A percentile compares a stretch with the other conserved stretches of the same genome.
Conservation (phyloP, 345 rosid genomes). For the Populus nigra region DNA sequence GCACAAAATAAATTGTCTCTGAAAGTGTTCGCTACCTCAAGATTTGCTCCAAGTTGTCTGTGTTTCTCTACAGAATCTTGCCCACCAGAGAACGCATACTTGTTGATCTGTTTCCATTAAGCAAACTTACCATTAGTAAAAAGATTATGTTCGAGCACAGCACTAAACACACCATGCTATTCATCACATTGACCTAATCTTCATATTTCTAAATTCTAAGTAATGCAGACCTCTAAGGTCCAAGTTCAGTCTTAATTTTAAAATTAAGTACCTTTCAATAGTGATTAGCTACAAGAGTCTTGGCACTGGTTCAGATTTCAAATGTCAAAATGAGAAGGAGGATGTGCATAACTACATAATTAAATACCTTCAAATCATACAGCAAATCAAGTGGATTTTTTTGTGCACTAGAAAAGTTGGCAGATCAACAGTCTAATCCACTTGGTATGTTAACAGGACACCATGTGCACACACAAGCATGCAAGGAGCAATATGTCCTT, state of each 20-base stretch:
- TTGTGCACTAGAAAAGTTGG: neutral
- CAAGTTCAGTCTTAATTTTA: neutral
- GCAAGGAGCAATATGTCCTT: neutral
- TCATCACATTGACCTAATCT: neutral
- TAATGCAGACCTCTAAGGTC: neutral
- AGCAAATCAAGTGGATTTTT: no score
- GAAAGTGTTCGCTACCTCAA: conserved; percentile 52
- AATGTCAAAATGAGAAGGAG: neutral
- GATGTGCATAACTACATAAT: neutral
- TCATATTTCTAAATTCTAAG: neutral
- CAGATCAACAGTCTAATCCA: neutral
- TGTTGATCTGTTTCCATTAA: conserved; percentile 56
- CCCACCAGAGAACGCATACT: conserved; percentile 80
- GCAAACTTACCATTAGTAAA: conserved; percentile 3
- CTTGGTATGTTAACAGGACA: neutral
- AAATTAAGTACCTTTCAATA: no score
- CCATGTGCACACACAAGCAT: no score
- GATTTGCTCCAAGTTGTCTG: conserved; percentile 73
- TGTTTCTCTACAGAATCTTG: conserved; percentile 71
- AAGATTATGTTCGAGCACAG: neutral
- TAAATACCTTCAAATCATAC: no score
- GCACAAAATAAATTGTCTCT: no score
- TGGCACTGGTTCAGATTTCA: neutral
- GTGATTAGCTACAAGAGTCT: neutral
- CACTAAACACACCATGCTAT: neutral